These are phyloP conservation scores for Boletus rufocinnamomeus DNA, from an alignment of 768 basidiomycete genomes.

Conservation along the genomic window DNA sequence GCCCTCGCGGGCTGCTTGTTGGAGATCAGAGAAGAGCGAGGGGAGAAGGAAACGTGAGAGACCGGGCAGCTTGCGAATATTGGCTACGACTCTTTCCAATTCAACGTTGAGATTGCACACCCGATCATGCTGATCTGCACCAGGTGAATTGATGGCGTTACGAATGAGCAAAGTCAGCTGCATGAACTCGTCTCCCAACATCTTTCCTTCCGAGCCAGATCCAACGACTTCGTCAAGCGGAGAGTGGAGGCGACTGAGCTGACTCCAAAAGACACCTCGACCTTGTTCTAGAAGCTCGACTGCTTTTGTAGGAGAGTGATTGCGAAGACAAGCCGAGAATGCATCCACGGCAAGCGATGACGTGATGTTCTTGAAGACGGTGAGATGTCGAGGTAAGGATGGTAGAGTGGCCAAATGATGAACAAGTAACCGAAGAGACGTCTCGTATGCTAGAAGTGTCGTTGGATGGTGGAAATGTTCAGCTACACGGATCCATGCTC, in stretches of 20 bases:
- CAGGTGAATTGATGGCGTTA: no score
- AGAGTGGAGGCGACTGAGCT: neutral
- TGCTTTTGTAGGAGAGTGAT: neutral
- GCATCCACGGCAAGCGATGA: neutral
- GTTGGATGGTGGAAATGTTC: no score
- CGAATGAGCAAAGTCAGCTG: no score
- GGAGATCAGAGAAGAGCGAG: no score
- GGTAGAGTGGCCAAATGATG: slow-evolving; percentile 1
- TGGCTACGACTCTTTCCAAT: neutral
- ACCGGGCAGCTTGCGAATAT: no score
- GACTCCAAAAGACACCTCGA: neutral
- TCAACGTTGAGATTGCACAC: neutral
- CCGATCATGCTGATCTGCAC: no score
- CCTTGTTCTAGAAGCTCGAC: neutral
- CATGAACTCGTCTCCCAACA: no score
- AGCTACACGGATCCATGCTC: neutral
- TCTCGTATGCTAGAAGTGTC: no score
- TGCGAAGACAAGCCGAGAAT: neutral
- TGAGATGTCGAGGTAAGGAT: neutral
- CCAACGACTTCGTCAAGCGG: neutral
- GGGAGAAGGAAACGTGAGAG: no score
- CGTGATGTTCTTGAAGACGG: neutral
- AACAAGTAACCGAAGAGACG: neutral
- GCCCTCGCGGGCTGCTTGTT: no score
- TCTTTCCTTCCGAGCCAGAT: neutral